These are phyloP conservation scores for Vigna unguiculata DNA, from an alignment of 306 rosid species.

Conservation along the genomic window DNA sequence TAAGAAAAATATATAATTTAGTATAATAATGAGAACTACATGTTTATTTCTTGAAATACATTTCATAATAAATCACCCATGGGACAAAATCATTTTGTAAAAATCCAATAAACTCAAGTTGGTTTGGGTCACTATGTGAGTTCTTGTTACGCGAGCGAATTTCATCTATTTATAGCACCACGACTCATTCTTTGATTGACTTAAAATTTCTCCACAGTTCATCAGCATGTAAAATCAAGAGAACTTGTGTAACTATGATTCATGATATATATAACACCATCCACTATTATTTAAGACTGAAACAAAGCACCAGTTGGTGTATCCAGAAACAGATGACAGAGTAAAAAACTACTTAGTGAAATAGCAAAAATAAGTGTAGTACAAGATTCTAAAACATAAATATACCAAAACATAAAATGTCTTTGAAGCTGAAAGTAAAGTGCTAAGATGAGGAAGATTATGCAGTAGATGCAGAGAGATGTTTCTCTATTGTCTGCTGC, in stretches of 20 bases:
- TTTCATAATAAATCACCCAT: too few relatives aligned
- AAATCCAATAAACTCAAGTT: too few relatives aligned
- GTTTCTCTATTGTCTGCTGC: slow-evolving; percentile 67
- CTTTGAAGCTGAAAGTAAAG: slow-evolving; percentile 22
- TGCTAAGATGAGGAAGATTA: slow-evolving; percentile 44
- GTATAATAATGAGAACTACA: too few relatives aligned
- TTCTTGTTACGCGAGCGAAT: too few relatives aligned
- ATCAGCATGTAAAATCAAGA: too few relatives aligned
- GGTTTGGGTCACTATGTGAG: too few relatives aligned
- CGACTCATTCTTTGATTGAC: too few relatives aligned
- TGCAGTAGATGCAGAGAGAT: slow-evolving; percentile 52
- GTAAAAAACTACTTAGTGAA: not conserved
- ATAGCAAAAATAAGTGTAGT: not conserved
- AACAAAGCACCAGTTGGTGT: slow-evolving; percentile 5
- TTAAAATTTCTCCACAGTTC: too few relatives aligned
- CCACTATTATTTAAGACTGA: slow-evolving; percentile 29
- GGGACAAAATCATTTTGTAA: too few relatives aligned
- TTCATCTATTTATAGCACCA: too few relatives aligned
- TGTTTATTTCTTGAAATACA: too few relatives aligned
- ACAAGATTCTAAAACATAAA: slow-evolving; percentile 28
- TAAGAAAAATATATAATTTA: too few relatives aligned
- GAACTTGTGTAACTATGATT: not conserved
- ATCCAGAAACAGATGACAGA: not conserved
- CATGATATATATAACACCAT: not conserved
- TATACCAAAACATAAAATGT: slow-evolving; percentile 15